Conservation (phyloP, 352 stramenopile species). For the Phytophthora palmivora region DNA sequence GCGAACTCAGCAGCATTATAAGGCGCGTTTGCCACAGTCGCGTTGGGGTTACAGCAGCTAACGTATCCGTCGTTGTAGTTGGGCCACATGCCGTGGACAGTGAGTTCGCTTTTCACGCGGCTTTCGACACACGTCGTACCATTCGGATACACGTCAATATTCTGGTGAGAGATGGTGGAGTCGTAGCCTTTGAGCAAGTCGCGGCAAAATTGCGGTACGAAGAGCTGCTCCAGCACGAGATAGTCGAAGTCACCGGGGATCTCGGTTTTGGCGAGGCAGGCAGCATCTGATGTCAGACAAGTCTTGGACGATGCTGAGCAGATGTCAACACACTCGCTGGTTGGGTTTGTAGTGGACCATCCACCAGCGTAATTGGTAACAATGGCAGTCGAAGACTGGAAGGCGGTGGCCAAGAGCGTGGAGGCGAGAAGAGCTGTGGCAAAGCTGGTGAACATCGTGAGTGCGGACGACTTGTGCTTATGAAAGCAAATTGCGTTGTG, state of each 20-base stretch:
- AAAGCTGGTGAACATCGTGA: slow-evolving; percentile 31
- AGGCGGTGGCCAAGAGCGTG: slow-evolving; percentile 35
- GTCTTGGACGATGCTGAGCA: slow-evolving; percentile 66
- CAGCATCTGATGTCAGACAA: slow-evolving; percentile 56
- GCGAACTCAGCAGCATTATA: slow-evolving; percentile 64
- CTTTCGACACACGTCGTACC: slow-evolving; percentile 54
- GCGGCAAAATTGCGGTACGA: slow-evolving; percentile 82
- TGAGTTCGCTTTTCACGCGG: slow-evolving; percentile 64
- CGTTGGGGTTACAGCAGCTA: slow-evolving; percentile 74
- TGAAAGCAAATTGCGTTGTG: slow-evolving; percentile 25
- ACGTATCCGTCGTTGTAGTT: slow-evolving; percentile 83
- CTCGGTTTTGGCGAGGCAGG: slow-evolving; percentile 66
- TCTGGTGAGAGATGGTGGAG: slow-evolving; percentile 83
- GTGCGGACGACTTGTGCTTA: too few species aligned
- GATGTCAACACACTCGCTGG: slow-evolving; percentile 76
- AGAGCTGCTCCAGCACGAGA: slow-evolving; percentile 80
- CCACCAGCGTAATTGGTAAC: slow-evolving; percentile 69
- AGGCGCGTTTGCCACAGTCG: slow-evolving; percentile 62
- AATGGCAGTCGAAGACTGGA: slow-evolving; percentile 21
- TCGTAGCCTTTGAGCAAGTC: slow-evolving; percentile 73
- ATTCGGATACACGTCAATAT: slow-evolving; percentile 68
- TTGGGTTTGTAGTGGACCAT: slow-evolving; percentile 49
- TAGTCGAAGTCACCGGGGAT: slow-evolving; percentile 77
- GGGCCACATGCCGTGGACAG: slow-evolving; percentile 81
- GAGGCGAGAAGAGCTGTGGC: slow-evolving; percentile 30